These are phyloP conservation scores for Xerophyta viscosa DNA, from an alignment of 106 monocot species.

Conservation along the genomic window DNA sequence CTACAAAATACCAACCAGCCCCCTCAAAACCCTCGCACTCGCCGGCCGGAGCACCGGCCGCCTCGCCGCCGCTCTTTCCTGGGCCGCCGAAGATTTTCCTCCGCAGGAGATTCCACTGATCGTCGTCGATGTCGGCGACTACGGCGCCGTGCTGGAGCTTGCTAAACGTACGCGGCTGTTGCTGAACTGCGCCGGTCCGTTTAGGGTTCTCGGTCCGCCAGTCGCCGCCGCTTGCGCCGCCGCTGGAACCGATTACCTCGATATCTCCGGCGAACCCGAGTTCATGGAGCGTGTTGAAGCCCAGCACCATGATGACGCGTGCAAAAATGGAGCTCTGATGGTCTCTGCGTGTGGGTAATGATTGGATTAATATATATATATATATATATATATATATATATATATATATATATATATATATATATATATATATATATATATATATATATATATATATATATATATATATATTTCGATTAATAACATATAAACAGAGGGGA, in stretches of 20 bases:
- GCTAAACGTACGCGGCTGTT: constrained; percentile 45
- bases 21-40: constrained; percentile 57
- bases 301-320: constrained; percentile 43
- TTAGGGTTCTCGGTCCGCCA: constrained; percentile 65
- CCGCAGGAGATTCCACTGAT: constrained; percentile 43
- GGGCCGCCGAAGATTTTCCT: constrained; percentile 39
- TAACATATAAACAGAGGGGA: no score
- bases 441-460: no score
- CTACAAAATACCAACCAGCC: constrained; percentile 34
- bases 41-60: constrained; percentile 69
- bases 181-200: constrained; percentile 88
- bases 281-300: constrained; percentile 94
- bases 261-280: constrained; percentile 93
- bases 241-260: constrained; percentile 73
- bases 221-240: constrained; percentile 80
- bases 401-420: no score
- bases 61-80: constrained; percentile 48
- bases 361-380: no score
- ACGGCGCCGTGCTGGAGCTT: constrained; percentile 47
- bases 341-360: constrained; percentile 82
- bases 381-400: no score
- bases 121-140: constrained; percentile 41
- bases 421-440: no score
- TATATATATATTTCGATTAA: no score
- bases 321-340: constrained; percentile 47